Evolutionary conservation across 345 rosid species (phyloP).

Genomic region (Moricandia moricandioides): DNA sequence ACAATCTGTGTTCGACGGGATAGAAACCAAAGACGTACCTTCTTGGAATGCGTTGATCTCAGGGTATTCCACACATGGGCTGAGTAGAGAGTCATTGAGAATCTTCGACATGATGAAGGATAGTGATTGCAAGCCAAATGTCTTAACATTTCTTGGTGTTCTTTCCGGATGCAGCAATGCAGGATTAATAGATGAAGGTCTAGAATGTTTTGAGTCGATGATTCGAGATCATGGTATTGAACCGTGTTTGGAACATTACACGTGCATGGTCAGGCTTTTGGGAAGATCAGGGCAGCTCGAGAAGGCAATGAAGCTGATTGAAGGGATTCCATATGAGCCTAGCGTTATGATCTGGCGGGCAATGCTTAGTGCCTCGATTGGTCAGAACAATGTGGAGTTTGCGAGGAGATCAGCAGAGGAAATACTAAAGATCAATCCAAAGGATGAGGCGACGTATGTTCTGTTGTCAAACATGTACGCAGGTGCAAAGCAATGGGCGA

Average conservation of each 20-base stretch:
- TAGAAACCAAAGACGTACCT: slow-evolving; percentile 49
- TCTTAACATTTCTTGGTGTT: slow-evolving; percentile 65
- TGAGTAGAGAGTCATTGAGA: slow-evolving; percentile 51
- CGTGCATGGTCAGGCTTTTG: slow-evolving; percentile 76
- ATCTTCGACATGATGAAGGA: slow-evolving; percentile 61
- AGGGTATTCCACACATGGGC: slow-evolving; percentile 80
- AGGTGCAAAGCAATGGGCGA: slow-evolving; percentile 58
- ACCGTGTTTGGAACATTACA: slow-evolving; percentile 77
- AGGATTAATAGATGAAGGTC: slow-evolving; percentile 62
- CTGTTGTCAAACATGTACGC: slow-evolving; percentile 79
- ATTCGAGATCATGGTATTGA: slow-evolving; percentile 58
- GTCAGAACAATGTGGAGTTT: slow-evolving; percentile 63
- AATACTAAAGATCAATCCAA: slow-evolving; percentile 65
- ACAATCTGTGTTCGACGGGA: slow-evolving; percentile 51
- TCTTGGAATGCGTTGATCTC: slow-evolving; percentile 86
- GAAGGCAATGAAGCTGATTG: slow-evolving; percentile 62
- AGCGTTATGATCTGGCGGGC: slow-evolving; percentile 83
- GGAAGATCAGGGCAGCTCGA: slow-evolving; percentile 78
- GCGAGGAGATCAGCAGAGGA: slow-evolving; percentile 57
- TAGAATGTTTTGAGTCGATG: slow-evolving; percentile 71
- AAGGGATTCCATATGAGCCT: slow-evolving; percentile 62
- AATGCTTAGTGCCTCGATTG: slow-evolving; percentile 75
- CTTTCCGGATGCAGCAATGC: slow-evolving; percentile 85
- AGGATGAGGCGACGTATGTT: slow-evolving; percentile 73
- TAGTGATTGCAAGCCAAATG: slow-evolving; percentile 53